These are phyloP conservation scores for Dichotomopilus funicola DNA, from an alignment of 2,329 filamentous ascomycete species.

Conservation along the genomic window DNA sequence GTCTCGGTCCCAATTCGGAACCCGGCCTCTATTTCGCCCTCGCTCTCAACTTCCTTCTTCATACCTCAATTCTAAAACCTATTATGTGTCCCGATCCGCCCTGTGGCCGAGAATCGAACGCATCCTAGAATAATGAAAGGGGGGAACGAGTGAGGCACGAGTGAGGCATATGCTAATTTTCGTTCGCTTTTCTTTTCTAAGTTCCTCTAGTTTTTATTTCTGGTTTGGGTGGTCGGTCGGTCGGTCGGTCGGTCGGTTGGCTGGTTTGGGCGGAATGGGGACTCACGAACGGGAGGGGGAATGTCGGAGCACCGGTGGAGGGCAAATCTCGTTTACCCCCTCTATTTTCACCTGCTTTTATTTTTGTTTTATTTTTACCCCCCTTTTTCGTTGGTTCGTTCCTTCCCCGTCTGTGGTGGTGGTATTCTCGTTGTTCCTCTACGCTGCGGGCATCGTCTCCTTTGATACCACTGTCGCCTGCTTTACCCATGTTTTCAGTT, in stretches of 20 bases:
- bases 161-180: no score
- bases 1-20: background rate
- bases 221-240: no score
- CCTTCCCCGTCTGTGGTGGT: background rate
- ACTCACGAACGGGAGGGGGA: background rate
- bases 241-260: background rate
- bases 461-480: slow-evolving; percentile 10
- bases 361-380: background rate
- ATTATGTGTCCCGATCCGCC: no score
- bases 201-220: background rate
- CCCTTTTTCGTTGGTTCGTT: background rate
- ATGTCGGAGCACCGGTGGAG: background rate
- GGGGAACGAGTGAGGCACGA: no score
- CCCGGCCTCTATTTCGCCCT: no score
- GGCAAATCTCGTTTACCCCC: no score
- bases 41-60: no score
- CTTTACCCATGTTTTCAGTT: background rate
- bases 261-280: background rate
- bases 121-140: no score
- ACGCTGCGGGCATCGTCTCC: background rate
- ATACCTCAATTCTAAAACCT: no score
- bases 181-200: background rate
- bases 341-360: background rate
- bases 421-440: background rate
- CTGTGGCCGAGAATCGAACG: no score